Base-by-base conservation (phyloP, 225 moss, liverwort and hornwort species). In the Anthoceros angustus region DNA sequence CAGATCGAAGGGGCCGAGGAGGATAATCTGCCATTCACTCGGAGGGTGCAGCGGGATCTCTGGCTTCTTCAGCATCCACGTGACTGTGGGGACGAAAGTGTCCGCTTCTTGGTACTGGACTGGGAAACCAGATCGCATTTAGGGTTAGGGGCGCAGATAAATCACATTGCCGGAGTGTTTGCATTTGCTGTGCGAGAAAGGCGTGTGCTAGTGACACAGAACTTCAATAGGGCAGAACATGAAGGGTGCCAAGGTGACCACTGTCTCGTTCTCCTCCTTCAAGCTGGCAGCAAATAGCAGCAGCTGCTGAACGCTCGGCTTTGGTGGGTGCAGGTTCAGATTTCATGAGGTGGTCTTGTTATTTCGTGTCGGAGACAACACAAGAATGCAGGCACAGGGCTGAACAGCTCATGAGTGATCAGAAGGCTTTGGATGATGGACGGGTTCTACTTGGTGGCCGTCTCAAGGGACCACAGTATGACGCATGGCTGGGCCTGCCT, bases 11-110 rank as follows among this genome's bases (percentile, higher is more conserved):
- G 73, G 66, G 72, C 64, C 8, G 50, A 81, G 49, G 78, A 75
- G 69, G 75, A 75, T 40, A 81, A 81, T 43, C 15, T 81, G 61
- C 74, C 75, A 0, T 72, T 81, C 77, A 78, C 75, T 12, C 67
- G 69, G 61, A 2, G 40, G 49, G 78, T 75, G 8, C 81, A 78
- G 73, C n/a, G 41, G 25, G 81, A 78, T 70, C 60, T 81, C 10
- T 81, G 78, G 81, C 61, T 78, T 63, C 81, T 73, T 39, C 78
- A 75, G 55, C 81, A 78, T 12, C 78, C 78, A 0, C 71, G 69
- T 38, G 74, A 81, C 50, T 81, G 71, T 9, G 68, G 50, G 40
- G 71, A 73, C 8, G 66, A 45, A 0, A 43, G 48, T 0, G 75
- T 68, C 64, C 77, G 61, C 41, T 78, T 68, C 64, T 68, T 81